Evolutionary conservation across 345 rosid genomes (phyloP).

Genomic region (Limnanthes douglasii): DNA sequence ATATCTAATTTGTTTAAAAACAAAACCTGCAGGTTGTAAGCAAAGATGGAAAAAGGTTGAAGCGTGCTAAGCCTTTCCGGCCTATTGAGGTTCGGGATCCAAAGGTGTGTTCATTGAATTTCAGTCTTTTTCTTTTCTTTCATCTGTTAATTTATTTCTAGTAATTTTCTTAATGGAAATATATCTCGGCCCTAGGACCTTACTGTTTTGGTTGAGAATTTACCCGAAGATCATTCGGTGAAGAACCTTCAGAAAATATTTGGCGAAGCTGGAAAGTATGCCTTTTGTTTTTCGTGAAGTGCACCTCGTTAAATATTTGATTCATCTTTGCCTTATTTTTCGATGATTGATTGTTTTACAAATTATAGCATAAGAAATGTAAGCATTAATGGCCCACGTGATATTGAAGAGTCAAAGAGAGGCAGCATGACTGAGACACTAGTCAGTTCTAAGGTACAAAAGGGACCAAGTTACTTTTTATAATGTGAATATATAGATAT

Average conservation of each 20-base stretch:
- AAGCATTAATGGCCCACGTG: constrained; percentile 39
- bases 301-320: no score
- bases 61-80: constrained; percentile 46
- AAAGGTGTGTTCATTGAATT: constrained; percentile 36
- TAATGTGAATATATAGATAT: neutral
- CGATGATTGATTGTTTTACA: neutral
- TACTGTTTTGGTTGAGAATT: constrained; percentile 88
- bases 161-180: constrained; percentile 10
- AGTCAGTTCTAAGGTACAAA: constrained; percentile 57
- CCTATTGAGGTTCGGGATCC: constrained; percentile 49
- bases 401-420: constrained; percentile 41
- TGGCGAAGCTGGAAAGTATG: constrained; percentile 72
- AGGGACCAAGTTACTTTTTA: no score
- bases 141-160: constrained; percentile 1
- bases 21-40: constrained; percentile 42
- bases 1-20: constrained; percentile 4
- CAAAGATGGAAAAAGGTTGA: constrained; percentile 72
- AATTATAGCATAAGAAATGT: constrained; percentile 42
- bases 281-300: neutral
- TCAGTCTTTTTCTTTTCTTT: neutral
- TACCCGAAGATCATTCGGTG: constrained; percentile 77
- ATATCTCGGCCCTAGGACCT: constrained; percentile 36
- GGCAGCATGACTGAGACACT: constrained; percentile 32
- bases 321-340: neutral
- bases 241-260: constrained; percentile 51